phyloP scores from a whole-genome alignment of 1,284 basidiomycete genomes.

The Austropuccinia psidii region DNA sequence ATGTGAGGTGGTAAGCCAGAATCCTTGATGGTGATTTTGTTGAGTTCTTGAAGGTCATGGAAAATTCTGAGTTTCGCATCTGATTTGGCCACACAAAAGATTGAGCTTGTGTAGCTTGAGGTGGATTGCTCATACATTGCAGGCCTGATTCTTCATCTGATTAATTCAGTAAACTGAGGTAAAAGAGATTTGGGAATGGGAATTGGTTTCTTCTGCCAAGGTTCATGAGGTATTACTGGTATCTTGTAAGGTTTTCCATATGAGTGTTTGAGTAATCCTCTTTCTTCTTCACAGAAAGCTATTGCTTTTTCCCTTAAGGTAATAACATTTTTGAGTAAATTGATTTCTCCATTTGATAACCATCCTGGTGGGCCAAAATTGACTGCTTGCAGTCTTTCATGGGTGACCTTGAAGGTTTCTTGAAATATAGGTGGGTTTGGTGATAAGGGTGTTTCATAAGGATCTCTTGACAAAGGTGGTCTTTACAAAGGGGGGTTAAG shows the following conservation, averaged over 20 bases:
- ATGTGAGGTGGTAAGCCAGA: neutral
- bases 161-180: neutral
- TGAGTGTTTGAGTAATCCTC: neutral
- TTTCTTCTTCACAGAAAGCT: neutral
- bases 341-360: neutral
- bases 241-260: neutral
- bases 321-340: neutral
- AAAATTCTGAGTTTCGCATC: slow-evolving; percentile 9
- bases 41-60: slow-evolving; percentile 13
- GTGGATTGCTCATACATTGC: neutral
- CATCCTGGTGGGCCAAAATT: neutral
- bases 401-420: neutral
- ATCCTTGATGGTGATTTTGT: slow-evolving; percentile 8
- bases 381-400: neutral
- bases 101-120: neutral
- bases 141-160: neutral
- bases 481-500: neutral
- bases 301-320: neutral
- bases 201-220: neutral
- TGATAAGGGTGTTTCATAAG: neutral
- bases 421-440: neutral
- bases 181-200: neutral
- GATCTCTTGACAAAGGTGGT: slow-evolving; percentile 1
- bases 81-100: slow-evolving; percentile 23
- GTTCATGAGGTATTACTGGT: neutral